Percentiles rank a stretch among this genome's conserved stretches.
Evolutionary conservation across 2,329 filamentous ascomycete species (phyloP).

Genomic region (Colletotrichum cordylinicola): DNA sequence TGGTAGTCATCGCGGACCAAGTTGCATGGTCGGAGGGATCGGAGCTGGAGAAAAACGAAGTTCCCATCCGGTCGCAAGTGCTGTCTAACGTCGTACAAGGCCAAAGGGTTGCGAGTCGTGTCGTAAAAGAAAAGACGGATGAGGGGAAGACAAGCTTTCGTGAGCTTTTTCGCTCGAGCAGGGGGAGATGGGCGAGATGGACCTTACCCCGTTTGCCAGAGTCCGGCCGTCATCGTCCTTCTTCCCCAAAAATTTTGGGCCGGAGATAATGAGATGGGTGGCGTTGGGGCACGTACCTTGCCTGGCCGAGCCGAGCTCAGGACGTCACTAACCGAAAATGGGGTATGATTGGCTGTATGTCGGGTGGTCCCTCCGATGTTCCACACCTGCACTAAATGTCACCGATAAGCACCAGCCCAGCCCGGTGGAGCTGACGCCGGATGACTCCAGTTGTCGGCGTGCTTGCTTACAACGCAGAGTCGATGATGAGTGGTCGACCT

Average conservation of each 20-base stretch:
- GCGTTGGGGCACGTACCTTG: slow-evolving; percentile 3
- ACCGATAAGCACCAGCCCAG: slow-evolving; percentile 13
- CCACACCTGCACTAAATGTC: slow-evolving; percentile 5
- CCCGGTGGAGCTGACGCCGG: slow-evolving; percentile 9
- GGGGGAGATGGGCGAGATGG: slow-evolving; percentile 1
- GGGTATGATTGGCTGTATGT: not conserved
- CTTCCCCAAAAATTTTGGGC: slow-evolving; percentile 18
- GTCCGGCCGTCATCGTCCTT: slow-evolving; percentile 14
- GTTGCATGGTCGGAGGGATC: slow-evolving; percentile 19
- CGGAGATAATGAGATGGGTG: slow-evolving; percentile 23
- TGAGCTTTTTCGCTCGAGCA: slow-evolving; percentile 1
- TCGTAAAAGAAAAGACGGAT: not conserved
- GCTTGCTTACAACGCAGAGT: slow-evolving; percentile 16
- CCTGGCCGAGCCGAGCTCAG: slow-evolving; percentile 9
- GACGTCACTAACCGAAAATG: not conserved
- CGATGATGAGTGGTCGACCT: slow-evolving; percentile 17
- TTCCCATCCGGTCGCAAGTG: not conserved
- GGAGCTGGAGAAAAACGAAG: not conserved
- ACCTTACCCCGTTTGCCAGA: slow-evolving; percentile 12
- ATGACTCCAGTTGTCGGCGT: slow-evolving; percentile 17
- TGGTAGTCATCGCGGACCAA: slow-evolving; percentile 18
- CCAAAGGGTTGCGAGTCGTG: not conserved
- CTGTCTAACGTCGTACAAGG: not conserved
- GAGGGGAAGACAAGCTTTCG: slow-evolving; percentile 15
- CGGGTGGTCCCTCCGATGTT: not conserved